Evolutionary conservation across 345 rosid genomes (phyloP).

Genomic region (Populus alba): DNA sequence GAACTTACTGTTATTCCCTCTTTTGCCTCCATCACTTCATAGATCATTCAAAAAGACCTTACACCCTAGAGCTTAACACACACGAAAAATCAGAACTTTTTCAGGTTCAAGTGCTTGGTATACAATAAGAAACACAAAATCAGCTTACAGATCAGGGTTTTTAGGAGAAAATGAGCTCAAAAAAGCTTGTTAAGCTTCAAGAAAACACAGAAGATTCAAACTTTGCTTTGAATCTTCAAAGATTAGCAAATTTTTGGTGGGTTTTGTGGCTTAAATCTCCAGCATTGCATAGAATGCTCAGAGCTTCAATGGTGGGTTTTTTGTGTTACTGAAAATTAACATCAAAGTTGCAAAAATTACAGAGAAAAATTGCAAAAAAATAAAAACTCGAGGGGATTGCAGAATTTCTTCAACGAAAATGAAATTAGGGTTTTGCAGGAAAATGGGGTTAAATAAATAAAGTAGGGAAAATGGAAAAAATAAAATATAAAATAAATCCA

Average conservation of each 20-base stretch:
- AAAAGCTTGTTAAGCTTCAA: constrained; percentile 4
- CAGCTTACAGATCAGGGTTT: background rate
- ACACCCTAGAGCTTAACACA: constrained; percentile 22
- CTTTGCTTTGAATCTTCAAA: constrained; percentile 19
- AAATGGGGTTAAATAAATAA: constrained; percentile 47
- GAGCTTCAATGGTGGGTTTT: constrained; percentile 39
- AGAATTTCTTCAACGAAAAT: constrained; percentile 45
- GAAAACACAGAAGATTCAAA: constrained; percentile 4
- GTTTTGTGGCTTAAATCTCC: constrained; percentile 29
- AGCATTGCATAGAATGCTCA: constrained; percentile 46
- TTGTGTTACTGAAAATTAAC: constrained; percentile 25
- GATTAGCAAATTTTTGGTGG: constrained; percentile 5
- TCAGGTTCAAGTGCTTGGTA: constrained; percentile 10
- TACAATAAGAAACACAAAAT: constrained; percentile 1
- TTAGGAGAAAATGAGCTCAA: constrained; percentile 20
- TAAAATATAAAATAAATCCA: constrained; percentile 19
- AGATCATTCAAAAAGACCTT: constrained; percentile 28
- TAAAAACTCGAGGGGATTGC: constrained; percentile 6
- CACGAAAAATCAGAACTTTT: constrained; percentile 30
- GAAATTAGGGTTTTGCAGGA: constrained; percentile 76
- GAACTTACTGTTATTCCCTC: constrained; percentile 41
- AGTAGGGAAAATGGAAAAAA: constrained; percentile 26
- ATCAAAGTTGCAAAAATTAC: constrained; percentile 33
- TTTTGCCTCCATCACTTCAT: constrained; percentile 57
- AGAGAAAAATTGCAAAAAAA: constrained; percentile 25